phyloP scores from a whole-genome alignment of 2,329 filamentous ascomycete species.

The Diaporthe amygdali region DNA sequence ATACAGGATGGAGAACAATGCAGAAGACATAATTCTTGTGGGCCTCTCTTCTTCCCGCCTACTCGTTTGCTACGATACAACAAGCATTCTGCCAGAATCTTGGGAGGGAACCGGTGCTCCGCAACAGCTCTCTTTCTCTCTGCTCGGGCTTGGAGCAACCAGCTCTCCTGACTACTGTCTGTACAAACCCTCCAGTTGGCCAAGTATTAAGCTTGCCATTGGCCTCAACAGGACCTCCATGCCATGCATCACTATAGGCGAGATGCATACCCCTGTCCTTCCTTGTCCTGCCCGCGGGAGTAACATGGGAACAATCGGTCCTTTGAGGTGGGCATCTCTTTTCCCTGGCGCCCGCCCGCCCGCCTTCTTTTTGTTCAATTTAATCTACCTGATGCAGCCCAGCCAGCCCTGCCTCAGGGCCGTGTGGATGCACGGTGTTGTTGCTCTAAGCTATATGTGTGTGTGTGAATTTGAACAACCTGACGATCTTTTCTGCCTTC shows the following conservation, averaged over 20 bases:
- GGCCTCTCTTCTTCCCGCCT: too few relatives aligned
- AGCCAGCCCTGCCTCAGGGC: background rate
- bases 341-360: background rate
- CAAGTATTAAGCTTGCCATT: background rate
- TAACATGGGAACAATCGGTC: background rate
- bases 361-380: background rate
- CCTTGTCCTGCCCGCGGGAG: background rate
- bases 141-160: too few relatives aligned
- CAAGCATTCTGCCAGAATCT: background rate
- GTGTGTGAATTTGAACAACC: too few relatives aligned
- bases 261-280: background rate
- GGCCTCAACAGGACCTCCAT: background rate
- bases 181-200: too few relatives aligned
- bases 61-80: background rate
- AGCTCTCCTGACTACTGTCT: too few relatives aligned
- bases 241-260: background rate
- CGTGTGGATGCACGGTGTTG: constrained; percentile 11
- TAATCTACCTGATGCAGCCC: background rate
- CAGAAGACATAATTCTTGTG: background rate
- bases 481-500: too few relatives aligned
- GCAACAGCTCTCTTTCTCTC: background rate
- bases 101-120: background rate
- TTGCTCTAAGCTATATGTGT: background rate
- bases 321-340: background rate
- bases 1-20: background rate